These are phyloP conservation scores for Calycina marina DNA, from an alignment of 2,329 filamentous ascomycete genomes.

Conservation along the genomic window DNA sequence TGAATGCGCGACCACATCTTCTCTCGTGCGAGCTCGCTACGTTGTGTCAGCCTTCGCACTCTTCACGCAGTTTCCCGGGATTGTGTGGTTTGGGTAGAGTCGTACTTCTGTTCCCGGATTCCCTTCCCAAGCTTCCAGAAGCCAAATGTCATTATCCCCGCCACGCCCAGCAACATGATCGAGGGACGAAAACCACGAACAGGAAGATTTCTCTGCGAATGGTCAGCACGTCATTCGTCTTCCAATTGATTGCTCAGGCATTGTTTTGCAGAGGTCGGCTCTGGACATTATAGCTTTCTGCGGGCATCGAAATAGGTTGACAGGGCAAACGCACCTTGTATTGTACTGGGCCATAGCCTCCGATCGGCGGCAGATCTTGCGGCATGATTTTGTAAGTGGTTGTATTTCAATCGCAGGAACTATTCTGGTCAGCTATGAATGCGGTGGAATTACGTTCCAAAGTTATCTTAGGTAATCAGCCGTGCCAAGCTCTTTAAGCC, in stretches of 20 bases:
- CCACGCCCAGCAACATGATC: slow-evolving; percentile 63
- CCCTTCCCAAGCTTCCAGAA: slow-evolving; percentile 78
- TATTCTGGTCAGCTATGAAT: background rate
- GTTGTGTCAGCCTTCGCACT: slow-evolving; percentile 5
- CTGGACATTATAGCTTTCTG: too few species aligned
- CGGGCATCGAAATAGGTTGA: too few species aligned
- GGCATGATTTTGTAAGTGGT: slow-evolving; percentile 50
- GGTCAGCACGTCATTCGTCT: too few species aligned
- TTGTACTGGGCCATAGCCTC: slow-evolving; percentile 92
- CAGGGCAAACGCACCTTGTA: slow-evolving; percentile 77
- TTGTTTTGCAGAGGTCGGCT: too few species aligned
- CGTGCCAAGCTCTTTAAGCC: too few species aligned
- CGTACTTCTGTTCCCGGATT: slow-evolving; percentile 83
- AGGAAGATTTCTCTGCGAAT: slow-evolving; percentile 72
- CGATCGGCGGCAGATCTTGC: slow-evolving; percentile 91
- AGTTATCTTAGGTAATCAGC: background rate
- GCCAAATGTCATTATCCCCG: slow-evolving; percentile 70
- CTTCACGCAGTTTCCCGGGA: background rate
- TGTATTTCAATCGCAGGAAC: slow-evolving; percentile 1
- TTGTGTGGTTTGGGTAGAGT: background rate
- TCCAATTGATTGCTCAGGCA: too few species aligned
- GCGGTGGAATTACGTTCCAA: too few species aligned
- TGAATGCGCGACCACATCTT: slow-evolving; percentile 98
- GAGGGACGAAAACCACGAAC: slow-evolving; percentile 78
- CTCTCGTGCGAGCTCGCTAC: slow-evolving; percentile 81